Base-by-base conservation (phyloP, 75 land plant species). In the Isoetes taiwanensis region DNA sequence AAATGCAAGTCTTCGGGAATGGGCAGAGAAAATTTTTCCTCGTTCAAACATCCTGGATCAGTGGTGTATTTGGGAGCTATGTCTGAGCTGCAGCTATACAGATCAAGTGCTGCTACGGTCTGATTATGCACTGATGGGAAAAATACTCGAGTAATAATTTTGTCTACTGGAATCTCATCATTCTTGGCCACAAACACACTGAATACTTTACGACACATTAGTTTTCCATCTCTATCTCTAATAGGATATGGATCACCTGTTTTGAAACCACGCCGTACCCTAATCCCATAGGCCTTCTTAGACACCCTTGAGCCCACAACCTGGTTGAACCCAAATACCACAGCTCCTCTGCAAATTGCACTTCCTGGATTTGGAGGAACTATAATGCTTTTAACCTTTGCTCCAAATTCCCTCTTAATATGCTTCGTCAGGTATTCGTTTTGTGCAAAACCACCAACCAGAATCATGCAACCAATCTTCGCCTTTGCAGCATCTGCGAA, bases 281-380 rank as follows among this genome's bases (percentile, higher is more conserved):
- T 28, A 2, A 63, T 21, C 16, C 65, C 65, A 11, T 63, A 63
- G n/a, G 65, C 54, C 26, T 33, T 54, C 19, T 48, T 54, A 16
- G 61, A 19, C 11, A 52, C 16, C n/a, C 65, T 52, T 0, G 65
- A 63, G 24, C 25, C 28, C 8, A 63, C 54, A n/a, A 31, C 2
- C 19, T 54, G 37, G 1, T 38, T 42, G 2, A 57, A 14, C 12
- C 39, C 39, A 1, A 63, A 52, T 28, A 57, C 65, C 5, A 63
- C 65, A 19, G 65, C 65, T 3, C 65, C 65, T 27, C 54, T 46
- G 29, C 60, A 63, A 1, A 63, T 57, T 14, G 65, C 65, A 28
- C 65, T 63, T 4, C 65, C 65, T 12, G 65, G 65, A 31, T 54
- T 35, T 0, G 65, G 65, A 0, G 65, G 60, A 35, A 56, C 54